phyloP scores from a whole-genome alignment of 352 stramenopile species.

The Pythium aristosporum region DNA sequence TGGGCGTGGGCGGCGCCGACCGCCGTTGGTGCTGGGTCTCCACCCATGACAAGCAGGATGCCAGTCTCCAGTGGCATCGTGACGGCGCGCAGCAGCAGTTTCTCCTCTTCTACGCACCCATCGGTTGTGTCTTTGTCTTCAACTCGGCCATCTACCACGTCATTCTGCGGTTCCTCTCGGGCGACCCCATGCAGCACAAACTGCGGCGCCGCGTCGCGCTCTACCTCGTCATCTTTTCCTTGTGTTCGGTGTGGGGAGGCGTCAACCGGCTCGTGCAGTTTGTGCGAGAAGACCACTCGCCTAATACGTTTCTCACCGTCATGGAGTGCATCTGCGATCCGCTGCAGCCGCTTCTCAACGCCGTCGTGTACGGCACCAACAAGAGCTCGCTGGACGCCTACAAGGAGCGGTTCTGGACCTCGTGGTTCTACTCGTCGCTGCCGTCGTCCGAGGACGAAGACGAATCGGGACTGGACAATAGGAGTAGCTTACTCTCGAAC shows the following conservation, averaged over 20 bases:
- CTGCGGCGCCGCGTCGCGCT: slow-evolving; percentile 61
- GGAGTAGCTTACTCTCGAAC: slow-evolving; percentile 33
- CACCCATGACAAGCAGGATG: slow-evolving; percentile 40
- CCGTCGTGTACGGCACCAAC: slow-evolving; percentile 69
- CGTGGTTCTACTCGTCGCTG: slow-evolving; percentile 63
- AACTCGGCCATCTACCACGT: slow-evolving; percentile 56
- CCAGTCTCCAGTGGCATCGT: slow-evolving; percentile 32
- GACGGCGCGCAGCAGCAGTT: slow-evolving; percentile 61
- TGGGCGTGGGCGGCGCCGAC: slow-evolving; percentile 66
- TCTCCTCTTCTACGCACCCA: slow-evolving; percentile 66
- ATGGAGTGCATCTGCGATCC: slow-evolving; percentile 77
- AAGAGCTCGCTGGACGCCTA: slow-evolving; percentile 71
- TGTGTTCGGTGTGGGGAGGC: slow-evolving; percentile 73
- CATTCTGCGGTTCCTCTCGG: slow-evolving; percentile 59
- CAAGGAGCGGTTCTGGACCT: slow-evolving; percentile 63
- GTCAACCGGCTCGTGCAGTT: slow-evolving; percentile 71
- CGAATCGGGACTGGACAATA: slow-evolving; percentile 52
- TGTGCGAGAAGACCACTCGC: slow-evolving; percentile 39
- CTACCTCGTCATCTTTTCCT: slow-evolving; percentile 68
- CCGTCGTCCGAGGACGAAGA: slow-evolving; percentile 61
- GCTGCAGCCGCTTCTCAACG: slow-evolving; percentile 67
- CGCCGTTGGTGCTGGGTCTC: slow-evolving; percentile 80
- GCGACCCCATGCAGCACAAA: slow-evolving; percentile 60
- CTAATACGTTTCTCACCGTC: slow-evolving; percentile 53
- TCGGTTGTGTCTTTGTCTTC: slow-evolving; percentile 66